Evolutionary conservation across 257 asterid genomes (phyloP).

Genomic region (Thymus quinquecostatus): DNA sequence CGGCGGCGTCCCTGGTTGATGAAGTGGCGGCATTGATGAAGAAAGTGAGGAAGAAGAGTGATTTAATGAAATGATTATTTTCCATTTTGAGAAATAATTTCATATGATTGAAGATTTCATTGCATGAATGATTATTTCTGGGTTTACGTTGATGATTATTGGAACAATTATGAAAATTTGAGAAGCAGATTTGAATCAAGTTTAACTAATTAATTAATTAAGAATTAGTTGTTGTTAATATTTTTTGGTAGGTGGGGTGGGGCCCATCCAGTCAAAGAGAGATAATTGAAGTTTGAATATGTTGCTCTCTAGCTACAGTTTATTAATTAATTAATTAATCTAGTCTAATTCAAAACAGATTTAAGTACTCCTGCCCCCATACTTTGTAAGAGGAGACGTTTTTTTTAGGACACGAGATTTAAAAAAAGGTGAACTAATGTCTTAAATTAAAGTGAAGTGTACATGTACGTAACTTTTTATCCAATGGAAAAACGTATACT

Average conservation of each 20-base stretch:
- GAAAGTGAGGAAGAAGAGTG: conserved; percentile 35
- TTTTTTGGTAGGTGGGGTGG: neutral
- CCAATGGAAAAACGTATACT: too few species aligned
- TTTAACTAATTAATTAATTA: too few species aligned
- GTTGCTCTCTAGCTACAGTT: neutral
- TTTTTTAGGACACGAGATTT: too few species aligned
- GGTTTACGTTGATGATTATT: neutral
- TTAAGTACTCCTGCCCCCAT: too few species aligned
- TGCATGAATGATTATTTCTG: too few species aligned
- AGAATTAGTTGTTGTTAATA: too few species aligned
- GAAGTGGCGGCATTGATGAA: conserved; percentile 24
- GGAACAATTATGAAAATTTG: neutral
- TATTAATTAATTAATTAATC: too few species aligned
- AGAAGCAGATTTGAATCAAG: neutral
- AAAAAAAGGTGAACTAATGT: too few species aligned
- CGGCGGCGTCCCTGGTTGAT: conserved; percentile 57
- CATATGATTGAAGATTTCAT: neutral
- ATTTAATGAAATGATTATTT: conserved; percentile 24
- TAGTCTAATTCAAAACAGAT: neutral
- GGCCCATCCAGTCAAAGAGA: neutral
- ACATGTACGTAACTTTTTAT: too few species aligned
- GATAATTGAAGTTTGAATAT: neutral
- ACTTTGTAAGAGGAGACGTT: too few species aligned
- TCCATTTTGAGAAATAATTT: neutral
- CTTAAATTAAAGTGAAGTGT: too few species aligned